phyloP scores from a whole-genome alignment of 345 rosid species.

The Excoecaria cochinchinensis region DNA sequence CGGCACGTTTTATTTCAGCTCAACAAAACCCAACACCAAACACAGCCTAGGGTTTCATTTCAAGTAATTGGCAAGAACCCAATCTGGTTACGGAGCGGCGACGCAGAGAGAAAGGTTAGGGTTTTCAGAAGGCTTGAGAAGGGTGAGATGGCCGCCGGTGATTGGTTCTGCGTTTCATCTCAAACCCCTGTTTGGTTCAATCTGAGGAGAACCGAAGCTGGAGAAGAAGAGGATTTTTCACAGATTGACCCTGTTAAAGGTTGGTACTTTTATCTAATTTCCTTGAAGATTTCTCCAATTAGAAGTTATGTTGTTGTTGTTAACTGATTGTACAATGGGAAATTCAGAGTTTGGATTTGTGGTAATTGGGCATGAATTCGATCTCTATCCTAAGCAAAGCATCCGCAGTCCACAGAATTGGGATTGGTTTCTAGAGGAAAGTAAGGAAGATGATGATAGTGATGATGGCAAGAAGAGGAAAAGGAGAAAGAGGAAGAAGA shows the following conservation, averaged over 20 bases:
- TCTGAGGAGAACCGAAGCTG: slow-evolving; percentile 34
- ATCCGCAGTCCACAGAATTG: slow-evolving; percentile 43
- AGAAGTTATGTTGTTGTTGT: background rate
- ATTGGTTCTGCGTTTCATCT: slow-evolving; percentile 58
- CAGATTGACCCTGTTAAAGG: slow-evolving; percentile 67
- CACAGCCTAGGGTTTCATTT: slow-evolving; percentile 46
- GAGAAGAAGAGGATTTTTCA: slow-evolving; percentile 33
- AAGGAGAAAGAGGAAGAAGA: slow-evolving; percentile 42
- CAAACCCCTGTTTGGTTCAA: slow-evolving; percentile 54
- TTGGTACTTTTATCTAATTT: slow-evolving; percentile 14
- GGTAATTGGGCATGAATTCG: slow-evolving; percentile 71
- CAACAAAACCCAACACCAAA: slow-evolving; percentile 14
- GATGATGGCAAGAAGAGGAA: slow-evolving; percentile 25
- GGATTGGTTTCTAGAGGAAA: slow-evolving; percentile 84
- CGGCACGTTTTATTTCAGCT: slow-evolving; percentile 48
- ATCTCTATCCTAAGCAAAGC: slow-evolving; percentile 52
- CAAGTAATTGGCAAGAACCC: slow-evolving; percentile 72
- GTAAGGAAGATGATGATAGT: slow-evolving; percentile 27
- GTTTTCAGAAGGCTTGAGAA: slow-evolving; percentile 48
- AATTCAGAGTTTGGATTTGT: slow-evolving; percentile 83
- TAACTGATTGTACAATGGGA: slow-evolving; percentile 10
- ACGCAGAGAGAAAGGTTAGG: slow-evolving; percentile 24
- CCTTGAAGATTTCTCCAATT: background rate
- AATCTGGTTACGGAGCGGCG: slow-evolving; percentile 47
- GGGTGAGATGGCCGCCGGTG: slow-evolving; percentile 51